Conservation (phyloP, 805 yeast species). For the Candida sphagnicola region DNA sequence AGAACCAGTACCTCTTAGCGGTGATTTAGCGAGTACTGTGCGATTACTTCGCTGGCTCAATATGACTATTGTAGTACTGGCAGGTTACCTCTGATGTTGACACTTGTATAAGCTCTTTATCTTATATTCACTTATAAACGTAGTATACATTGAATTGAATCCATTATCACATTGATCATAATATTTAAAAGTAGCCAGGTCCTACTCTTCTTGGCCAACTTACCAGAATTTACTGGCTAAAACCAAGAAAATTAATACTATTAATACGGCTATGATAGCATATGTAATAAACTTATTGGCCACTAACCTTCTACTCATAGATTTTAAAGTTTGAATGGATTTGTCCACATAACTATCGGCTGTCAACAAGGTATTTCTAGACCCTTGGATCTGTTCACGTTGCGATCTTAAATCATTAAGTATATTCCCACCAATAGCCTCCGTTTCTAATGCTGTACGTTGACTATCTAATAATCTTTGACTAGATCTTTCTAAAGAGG, state of each 20-base stretch:
- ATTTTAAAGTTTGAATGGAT: slow-evolving; percentile 76
- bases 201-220: too few relatives aligned
- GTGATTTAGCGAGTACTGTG: too few relatives aligned
- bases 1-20: too few relatives aligned
- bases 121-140: too few relatives aligned
- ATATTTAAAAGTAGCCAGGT: too few relatives aligned
- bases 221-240: slow-evolving; percentile 77
- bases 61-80: too few relatives aligned
- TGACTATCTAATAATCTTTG: slow-evolving; percentile 85
- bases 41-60: too few relatives aligned
- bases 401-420: slow-evolving; percentile 86
- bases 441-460: slow-evolving; percentile 89
- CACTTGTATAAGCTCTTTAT: too few relatives aligned
- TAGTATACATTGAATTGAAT: too few relatives aligned
- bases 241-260: slow-evolving; percentile 76
- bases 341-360: slow-evolving; percentile 94
- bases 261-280: slow-evolving; percentile 85
- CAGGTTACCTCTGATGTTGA: too few relatives aligned
- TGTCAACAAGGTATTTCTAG: slow-evolving; percentile 80
- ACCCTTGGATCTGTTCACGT: slow-evolving; percentile 83
- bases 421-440: slow-evolving; percentile 84
- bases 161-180: too few relatives aligned
- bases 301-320: slow-evolving; percentile 90
- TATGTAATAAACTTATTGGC: slow-evolving; percentile 88
- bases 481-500: slow-evolving; percentile 75